A percentile compares a stretch with the other conserved stretches of the same genome.
Evolutionary conservation across 2,329 filamentous ascomycete genomes (phyloP).

Genomic region (Metarhizium rileyi): DNA sequence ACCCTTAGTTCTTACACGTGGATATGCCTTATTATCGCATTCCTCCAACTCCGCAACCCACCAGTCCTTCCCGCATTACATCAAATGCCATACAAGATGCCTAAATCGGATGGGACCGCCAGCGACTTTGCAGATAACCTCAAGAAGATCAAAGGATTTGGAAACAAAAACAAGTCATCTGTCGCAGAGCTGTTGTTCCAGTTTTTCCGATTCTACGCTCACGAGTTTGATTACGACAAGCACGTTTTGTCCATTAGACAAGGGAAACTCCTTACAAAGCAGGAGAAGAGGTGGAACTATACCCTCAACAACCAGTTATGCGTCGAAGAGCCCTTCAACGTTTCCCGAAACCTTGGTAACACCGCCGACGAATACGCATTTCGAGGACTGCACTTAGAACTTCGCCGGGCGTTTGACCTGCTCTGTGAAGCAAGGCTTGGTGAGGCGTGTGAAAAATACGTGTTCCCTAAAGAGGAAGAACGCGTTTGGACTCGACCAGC

Average conservation of each 20-base stretch:
- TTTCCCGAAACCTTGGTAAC: slow-evolving; percentile 79
- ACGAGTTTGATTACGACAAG: slow-evolving; percentile 85
- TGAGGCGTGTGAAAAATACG: slow-evolving; percentile 78
- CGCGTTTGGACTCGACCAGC: slow-evolving; percentile 48
- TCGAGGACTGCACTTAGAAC: slow-evolving; percentile 78
- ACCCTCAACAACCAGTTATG: slow-evolving; percentile 75
- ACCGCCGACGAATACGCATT: slow-evolving; percentile 95
- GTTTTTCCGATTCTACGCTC: slow-evolving; percentile 90
- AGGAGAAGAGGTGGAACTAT: slow-evolving; percentile 81
- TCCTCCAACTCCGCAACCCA: slow-evolving; percentile 77
- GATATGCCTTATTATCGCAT: slow-evolving; percentile 98
- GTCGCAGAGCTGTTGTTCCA: slow-evolving; percentile 82
- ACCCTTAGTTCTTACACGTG: slow-evolving; percentile 97
- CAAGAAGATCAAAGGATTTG: slow-evolving; percentile 62
- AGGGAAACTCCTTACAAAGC: slow-evolving; percentile 68
- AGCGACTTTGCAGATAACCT: slow-evolving; percentile 84
- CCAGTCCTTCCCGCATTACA: slow-evolving; percentile 82
- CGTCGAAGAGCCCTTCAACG: slow-evolving; percentile 96
- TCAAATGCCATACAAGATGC: slow-evolving; percentile 41
- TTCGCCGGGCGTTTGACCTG: slow-evolving; percentile 78
- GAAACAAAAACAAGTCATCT: slow-evolving; percentile 69
- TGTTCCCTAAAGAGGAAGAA: slow-evolving; percentile 77
- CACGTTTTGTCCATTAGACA: slow-evolving; percentile 75
- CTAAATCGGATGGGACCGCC: slow-evolving; percentile 52
- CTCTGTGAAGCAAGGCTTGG: slow-evolving; percentile 70